Conservation (phyloP, 116 monocot species). For the Dioscorea cayenensis region DNA sequence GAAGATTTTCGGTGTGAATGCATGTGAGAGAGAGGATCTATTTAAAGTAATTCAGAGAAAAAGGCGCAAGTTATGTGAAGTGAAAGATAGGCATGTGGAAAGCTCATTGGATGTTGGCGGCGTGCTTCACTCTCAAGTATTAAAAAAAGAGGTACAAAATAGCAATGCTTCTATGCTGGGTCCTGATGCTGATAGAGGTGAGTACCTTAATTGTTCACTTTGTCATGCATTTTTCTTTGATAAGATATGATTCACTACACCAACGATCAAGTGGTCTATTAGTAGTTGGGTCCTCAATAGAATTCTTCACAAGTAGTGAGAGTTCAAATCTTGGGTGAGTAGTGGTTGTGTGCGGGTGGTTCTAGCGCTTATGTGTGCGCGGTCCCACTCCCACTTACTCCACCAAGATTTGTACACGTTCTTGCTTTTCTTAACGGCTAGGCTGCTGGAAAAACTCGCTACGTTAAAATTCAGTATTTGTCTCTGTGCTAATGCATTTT, state of each 20-base stretch:
- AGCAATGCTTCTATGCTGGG: neutral
- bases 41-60: neutral
- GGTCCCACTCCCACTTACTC: too few relatives aligned
- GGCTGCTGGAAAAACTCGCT: too few relatives aligned
- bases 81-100: neutral
- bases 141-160: neutral
- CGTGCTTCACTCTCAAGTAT: neutral
- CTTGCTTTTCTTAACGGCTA: too few relatives aligned
- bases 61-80: neutral
- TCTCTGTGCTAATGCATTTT: neutral
- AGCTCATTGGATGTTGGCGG: neutral
- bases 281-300: too few relatives aligned
- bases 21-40: slow-evolving; percentile 11
- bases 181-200: neutral
- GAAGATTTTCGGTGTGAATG: slow-evolving; percentile 4
- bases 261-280: too few relatives aligned
- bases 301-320: too few relatives aligned
- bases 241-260: too few relatives aligned
- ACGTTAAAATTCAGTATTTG: neutral
- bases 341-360: too few relatives aligned
- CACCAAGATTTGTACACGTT: too few relatives aligned
- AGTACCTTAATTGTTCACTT: neutral
- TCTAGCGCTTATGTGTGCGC: too few relatives aligned
- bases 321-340: too few relatives aligned
- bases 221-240: neutral